Conservation (phyloP, 148 eudicot species). For the Rhododendron ferrugineum region DNA sequence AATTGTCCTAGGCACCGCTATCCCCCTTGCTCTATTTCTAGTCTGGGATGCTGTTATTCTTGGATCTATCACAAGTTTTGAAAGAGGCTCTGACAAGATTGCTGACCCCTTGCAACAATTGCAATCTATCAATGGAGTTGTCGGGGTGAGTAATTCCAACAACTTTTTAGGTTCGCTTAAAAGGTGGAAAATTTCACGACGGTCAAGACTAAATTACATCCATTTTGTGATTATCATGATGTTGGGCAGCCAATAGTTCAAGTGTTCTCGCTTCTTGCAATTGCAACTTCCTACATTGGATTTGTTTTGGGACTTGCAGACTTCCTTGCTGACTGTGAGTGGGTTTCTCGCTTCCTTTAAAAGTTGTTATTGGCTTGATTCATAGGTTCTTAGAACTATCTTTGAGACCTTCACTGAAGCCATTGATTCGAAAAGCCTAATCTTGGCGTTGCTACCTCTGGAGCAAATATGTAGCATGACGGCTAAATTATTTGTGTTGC, state of each 20-base stretch:
- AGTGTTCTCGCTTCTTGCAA: slow-evolving; percentile 78
- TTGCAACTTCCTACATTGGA: slow-evolving; percentile 89
- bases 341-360: neutral
- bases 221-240: slow-evolving; percentile 9
- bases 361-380: slow-evolving; percentile 4
- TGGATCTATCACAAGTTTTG: slow-evolving; percentile 50
- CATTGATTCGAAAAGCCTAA: neutral
- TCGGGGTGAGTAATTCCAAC: slow-evolving; percentile 52
- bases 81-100: slow-evolving; percentile 39
- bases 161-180: neutral
- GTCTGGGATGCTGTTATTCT: slow-evolving; percentile 95
- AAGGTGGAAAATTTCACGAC: neutral
- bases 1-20: slow-evolving; percentile 72
- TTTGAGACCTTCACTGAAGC: neutral
- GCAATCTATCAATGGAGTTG: slow-evolving; percentile 62
- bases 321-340: slow-evolving; percentile 89
- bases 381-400: neutral
- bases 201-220: neutral
- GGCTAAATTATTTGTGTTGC: neutral
- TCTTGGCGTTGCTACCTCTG: neutral
- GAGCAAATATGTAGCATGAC: neutral
- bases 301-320: slow-evolving; percentile 86
- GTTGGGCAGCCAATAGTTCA: slow-evolving; percentile 80
- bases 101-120: slow-evolving; percentile 70
- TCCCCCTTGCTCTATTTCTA: slow-evolving; percentile 73